These are phyloP conservation scores for Phytophthora sp. DNA, from an alignment of 352 stramenopile genomes.

Conservation along the genomic window DNA sequence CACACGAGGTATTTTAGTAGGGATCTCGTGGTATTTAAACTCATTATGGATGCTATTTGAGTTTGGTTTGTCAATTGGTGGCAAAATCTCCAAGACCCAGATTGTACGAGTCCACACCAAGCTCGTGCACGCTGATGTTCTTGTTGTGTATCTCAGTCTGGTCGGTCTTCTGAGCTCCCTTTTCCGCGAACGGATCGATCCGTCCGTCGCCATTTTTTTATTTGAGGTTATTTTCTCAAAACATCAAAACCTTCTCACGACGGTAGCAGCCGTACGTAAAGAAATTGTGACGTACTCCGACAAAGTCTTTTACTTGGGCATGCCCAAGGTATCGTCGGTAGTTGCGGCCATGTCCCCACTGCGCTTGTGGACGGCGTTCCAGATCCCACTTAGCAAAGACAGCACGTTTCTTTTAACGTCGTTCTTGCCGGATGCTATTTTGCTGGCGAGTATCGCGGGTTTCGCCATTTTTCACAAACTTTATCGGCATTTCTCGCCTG, in stretches of 20 bases:
- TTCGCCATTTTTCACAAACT: conserved; percentile 35
- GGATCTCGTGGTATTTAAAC: conserved; percentile 42
- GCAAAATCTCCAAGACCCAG: conserved; percentile 23
- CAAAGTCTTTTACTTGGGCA: conserved; percentile 24
- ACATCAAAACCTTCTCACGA: background rate
- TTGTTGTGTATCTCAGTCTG: conserved; percentile 35
- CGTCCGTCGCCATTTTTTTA: conserved; percentile 26
- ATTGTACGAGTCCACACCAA: conserved; percentile 34
- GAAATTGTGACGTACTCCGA: conserved; percentile 27
- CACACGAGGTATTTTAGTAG: conserved; percentile 28
- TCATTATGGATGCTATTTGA: conserved; percentile 46
- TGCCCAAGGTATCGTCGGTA: conserved; percentile 14
- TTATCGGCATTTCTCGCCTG: conserved; percentile 28
- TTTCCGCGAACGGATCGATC: conserved; percentile 36
- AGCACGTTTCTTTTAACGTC: conserved; percentile 21
- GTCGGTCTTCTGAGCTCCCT: conserved; percentile 28
- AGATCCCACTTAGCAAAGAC: conserved; percentile 21
- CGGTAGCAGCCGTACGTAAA: conserved; percentile 9
- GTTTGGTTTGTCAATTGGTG: conserved; percentile 32
- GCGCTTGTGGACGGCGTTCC: conserved; percentile 29
- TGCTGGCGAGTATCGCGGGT: conserved; percentile 26
- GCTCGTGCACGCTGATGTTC: conserved; percentile 42
- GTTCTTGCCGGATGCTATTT: conserved; percentile 28
- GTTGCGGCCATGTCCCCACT: conserved; percentile 25
- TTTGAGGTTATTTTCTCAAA: conserved; percentile 37